A percentile compares a stretch with the other conserved stretches of the same genome.
Conservation (phyloP, 768 basidiomycete species). For the Tricholoma furcatifolium region DNA sequence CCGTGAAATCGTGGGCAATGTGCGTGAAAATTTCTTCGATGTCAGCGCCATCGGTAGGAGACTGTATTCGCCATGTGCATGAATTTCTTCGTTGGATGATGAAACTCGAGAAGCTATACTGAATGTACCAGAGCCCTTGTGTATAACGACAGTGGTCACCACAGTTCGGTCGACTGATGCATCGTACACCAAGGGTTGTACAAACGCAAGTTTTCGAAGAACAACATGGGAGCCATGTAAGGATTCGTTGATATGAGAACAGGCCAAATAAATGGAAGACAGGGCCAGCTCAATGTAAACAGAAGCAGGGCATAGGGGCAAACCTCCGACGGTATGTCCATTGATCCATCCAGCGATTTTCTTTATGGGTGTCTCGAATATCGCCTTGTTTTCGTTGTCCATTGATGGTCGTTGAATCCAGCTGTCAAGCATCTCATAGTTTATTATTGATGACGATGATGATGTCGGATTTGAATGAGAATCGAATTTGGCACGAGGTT, state of each 20-base stretch:
- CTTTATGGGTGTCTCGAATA: slow-evolving; percentile 54
- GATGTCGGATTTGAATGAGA: background rate
- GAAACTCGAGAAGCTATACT: slow-evolving; percentile 40
- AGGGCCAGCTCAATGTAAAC: slow-evolving; percentile 59
- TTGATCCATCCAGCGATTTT: slow-evolving; percentile 42
- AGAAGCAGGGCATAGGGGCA: slow-evolving; percentile 63
- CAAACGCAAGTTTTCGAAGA: slow-evolving; percentile 45
- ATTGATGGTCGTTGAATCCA: slow-evolving; percentile 43
- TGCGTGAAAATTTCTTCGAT: slow-evolving; percentile 34
- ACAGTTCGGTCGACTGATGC: slow-evolving; percentile 30
- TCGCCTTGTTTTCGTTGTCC: slow-evolving; percentile 35
- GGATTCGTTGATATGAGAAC: slow-evolving; percentile 25
- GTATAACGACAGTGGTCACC: slow-evolving; percentile 37
- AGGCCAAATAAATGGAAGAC: slow-evolving; percentile 40
- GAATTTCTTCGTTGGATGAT: slow-evolving; percentile 18
- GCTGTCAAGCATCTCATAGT: slow-evolving; percentile 34
- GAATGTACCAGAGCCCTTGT: slow-evolving; percentile 41
- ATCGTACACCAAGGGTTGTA: slow-evolving; percentile 52
- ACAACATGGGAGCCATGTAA: slow-evolving; percentile 32
- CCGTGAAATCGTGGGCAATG: slow-evolving; percentile 32
- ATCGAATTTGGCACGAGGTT: slow-evolving; percentile 13
- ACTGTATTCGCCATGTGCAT: slow-evolving; percentile 34
- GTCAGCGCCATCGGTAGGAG: slow-evolving; percentile 31
- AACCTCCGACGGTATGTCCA: slow-evolving; percentile 58
- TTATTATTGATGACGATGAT: slow-evolving; percentile 10